These are phyloP conservation scores for Knoxia roxburghii DNA, from an alignment of 257 asterid genomes.

Conservation along the genomic window DNA sequence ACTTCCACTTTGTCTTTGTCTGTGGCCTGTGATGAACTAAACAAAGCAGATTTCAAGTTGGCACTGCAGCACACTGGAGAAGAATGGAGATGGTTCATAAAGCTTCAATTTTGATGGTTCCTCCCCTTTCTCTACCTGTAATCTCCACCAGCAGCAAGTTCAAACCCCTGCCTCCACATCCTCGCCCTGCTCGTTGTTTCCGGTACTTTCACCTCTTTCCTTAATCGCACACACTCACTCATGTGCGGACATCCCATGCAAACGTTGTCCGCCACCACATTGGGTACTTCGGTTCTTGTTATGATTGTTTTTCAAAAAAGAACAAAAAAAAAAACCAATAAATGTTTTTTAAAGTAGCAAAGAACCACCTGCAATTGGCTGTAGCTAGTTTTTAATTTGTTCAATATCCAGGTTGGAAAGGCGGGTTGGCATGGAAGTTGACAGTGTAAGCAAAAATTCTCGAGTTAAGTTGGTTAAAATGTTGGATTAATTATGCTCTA, in stretches of 20 bases:
- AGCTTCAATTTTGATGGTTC: background rate
- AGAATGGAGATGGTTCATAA: background rate
- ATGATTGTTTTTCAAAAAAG: too few relatives aligned
- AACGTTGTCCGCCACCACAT: background rate
- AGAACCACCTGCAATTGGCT: too few relatives aligned
- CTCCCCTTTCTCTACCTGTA: background rate
- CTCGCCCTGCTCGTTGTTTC: slow-evolving; percentile 9
- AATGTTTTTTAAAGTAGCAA: too few relatives aligned
- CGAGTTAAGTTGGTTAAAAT: slow-evolving; percentile 1
- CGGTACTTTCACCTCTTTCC: slow-evolving; percentile 11
- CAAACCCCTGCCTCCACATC: background rate
- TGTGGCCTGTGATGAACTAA: background rate
- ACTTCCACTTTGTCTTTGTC: too few relatives aligned
- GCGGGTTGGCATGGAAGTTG: slow-evolving; percentile 28
- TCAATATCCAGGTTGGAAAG: slow-evolving; percentile 33
- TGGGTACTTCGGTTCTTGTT: too few relatives aligned
- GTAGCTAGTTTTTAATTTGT: too few relatives aligned
- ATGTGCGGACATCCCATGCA: background rate
- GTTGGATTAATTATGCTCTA: slow-evolving; percentile 5
- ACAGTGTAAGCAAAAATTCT: slow-evolving; percentile 29
- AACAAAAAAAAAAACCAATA: too few relatives aligned
- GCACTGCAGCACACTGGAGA: background rate
- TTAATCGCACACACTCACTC: background rate
- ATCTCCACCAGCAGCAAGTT: background rate
- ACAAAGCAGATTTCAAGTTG: background rate